Base-by-base conservation (phyloP, 1,139 yeast genomes). In the Keqinozyma sinolaborantium region DNA sequence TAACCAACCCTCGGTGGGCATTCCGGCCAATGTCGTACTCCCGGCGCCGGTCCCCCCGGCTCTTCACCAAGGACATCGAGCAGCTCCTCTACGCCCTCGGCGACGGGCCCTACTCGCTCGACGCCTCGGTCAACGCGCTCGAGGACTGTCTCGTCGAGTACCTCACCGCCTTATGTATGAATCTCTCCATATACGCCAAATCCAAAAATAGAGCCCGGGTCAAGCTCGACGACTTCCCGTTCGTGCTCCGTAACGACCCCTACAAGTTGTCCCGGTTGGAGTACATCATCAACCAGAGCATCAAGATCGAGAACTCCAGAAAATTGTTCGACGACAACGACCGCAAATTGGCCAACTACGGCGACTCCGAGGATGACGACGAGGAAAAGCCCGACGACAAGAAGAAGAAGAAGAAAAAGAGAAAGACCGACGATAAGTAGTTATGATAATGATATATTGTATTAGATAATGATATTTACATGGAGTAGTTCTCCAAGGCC, bases 121-220 rank as follows among this genome's bases (percentile, higher is more conserved):
- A 82, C 21, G 83, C 84, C 33, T 84, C 95, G 0, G 79, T 86
- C 2, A 82, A 80, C 35, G 78, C 85, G 4, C 56, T 90, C 14
- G 97, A 90, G 49, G 97, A 90, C 45, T 70, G 85, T n/a, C 70
- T 90, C 11, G 77, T 83, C 19, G 86, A 83, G 36, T 90, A 83
- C 50, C 62, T 90, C 28, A 73, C 79, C 4, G 90, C 83, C 47
- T 66, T 87, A 4, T 48, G 58, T 13, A 47, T 46, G 16, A 49
- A 51, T 31, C 41, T 53, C 9, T 40, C 50, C 7, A 35, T 41
- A 7, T 53, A 48, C 33, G 60, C 64, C 10, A 44, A 45, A 29
- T 41, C 53, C 11, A 60, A 58, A 13, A 80, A 81, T 28, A 69
- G 95, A 29, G 76, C 76, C 33, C 79, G 94, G 54, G 77, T 90